Base-by-base conservation (phyloP, 805 yeast genomes). In the Metschnikowia vanudenii region DNA sequence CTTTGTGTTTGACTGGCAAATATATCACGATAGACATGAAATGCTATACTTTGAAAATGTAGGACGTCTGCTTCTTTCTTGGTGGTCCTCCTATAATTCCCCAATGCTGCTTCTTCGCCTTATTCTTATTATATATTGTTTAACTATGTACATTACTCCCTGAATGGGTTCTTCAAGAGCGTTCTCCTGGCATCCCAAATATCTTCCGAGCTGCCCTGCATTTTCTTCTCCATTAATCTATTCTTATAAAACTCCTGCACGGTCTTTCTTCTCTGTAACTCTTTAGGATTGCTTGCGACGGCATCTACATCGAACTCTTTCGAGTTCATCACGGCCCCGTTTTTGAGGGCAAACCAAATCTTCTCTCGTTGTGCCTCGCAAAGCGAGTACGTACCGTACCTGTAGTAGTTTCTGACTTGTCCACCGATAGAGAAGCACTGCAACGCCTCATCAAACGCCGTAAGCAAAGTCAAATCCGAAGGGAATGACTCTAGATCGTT, bases 341-440 rank as follows among this genome's bases (percentile, higher is more conserved):
- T 78, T 43, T 74, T 71, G 37, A 91, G 55, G 54, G 97, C 90
- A 64, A 92, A 92, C 74, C 85, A 84, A 58, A 90, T 74, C 68
- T 89, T 88, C 19, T 77, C 81, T 43, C 87, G 73, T 57, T 86
- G 86, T 41, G 76, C 76, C 37, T 74, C 75, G 65, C 98, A 92
- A 50, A 80, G 71, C 41, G 83, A 81, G 57, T 88, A 75, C 36
- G 82, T 80, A 2, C 97, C 97, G 60, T 81, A 85, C 45, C 97
- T 72, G 62, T 91, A 92, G 58, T 86, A 85, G 65, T 85, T 79
- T 50, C 95, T 79, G 17, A 88, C 68, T 61, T 91, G 97, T 0
- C 97, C 97, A 3, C 96, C 97, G 2, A 91, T 61, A 0, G 97
- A 87, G 67, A 87, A 89, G 63, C 98, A 92, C 39, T 80, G 83